Evolutionary conservation across 2,329 filamentous ascomycete genomes (phyloP), one percentile per base, ranked within the genome.

Genomic region (Cytospora piceicola): DNA sequence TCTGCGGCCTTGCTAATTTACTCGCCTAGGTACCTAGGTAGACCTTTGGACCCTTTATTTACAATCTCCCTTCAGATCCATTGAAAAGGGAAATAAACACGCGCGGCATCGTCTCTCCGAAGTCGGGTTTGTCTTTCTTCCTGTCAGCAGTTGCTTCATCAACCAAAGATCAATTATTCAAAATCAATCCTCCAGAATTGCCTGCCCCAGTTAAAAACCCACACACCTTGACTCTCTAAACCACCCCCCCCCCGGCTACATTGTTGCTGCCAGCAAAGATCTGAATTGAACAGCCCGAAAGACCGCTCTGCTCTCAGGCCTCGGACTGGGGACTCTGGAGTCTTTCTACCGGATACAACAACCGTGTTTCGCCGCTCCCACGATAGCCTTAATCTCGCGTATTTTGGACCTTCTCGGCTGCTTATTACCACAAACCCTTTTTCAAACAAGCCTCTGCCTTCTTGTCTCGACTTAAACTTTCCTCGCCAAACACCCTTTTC

Each of bases 331-430:
- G 58, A 53, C 63, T 63, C 65, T n/a, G n/a, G 62, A 57, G 65
- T 65, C 63, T 54, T 36, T 49, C n/a, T 46, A 65, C 63, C 57
- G 63, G 51, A 65, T 24, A 53, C 63, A 68, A 57, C 61, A 52
- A 66, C 60, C 63, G 64, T 60, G 57, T 63, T 61, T 61, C 61
- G 61, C 61, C 56, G 61, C 61, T 63, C 61, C 53, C 53, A 57
- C 51, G 53, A 63, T 65, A 68, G 66, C 66, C 63, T 66, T 68
- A 68, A 68, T 68, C 60, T 68, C 66, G 66, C 66, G 55, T 68
- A 68, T 68, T 60, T 58, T 68, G 56, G 59, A 66, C 51, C 59
- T 62, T 61, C 30, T 56, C 30, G 66, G 51, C 59, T 63, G 58
- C 66, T 61, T 53, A 58, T 61, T 42, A 58, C 42, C 49, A 60